phyloP scores from a whole-genome alignment of 2,329 filamentous ascomycete species.

The Fusarium neocosmosporiellum region DNA sequence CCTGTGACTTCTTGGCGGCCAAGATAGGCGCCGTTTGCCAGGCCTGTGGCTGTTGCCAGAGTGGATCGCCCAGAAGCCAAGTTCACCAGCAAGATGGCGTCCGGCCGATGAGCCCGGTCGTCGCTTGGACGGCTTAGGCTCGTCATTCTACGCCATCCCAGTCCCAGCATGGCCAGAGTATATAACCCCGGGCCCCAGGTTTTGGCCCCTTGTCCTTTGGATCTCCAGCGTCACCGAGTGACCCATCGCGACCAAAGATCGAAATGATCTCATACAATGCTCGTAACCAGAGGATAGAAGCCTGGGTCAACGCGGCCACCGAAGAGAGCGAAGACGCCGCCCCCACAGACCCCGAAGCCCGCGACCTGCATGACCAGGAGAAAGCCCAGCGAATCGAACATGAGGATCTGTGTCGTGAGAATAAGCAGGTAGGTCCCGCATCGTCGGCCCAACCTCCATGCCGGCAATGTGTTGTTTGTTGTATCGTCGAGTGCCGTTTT shows the following conservation, averaged over 20 bases:
- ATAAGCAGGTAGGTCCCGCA: slow-evolving; percentile 41
- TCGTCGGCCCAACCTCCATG: neutral
- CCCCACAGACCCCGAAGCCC: slow-evolving; percentile 41
- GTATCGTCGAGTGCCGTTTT: neutral
- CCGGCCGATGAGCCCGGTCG: slow-evolving; percentile 30
- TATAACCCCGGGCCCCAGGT: slow-evolving; percentile 38
- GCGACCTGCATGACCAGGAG: slow-evolving; percentile 44
- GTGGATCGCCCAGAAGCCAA: slow-evolving; percentile 37
- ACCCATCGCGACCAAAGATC: slow-evolving; percentile 30
- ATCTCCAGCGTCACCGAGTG: slow-evolving; percentile 38
- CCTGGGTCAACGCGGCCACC: slow-evolving; percentile 32
- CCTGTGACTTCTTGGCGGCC: slow-evolving; percentile 34
- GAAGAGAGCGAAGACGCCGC: slow-evolving; percentile 39
- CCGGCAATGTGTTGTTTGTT: neutral
- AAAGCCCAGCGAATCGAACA: slow-evolving; percentile 45
- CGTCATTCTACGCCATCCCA: slow-evolving; percentile 36
- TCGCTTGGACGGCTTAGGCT: slow-evolving; percentile 27
- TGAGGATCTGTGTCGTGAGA: slow-evolving; percentile 42
- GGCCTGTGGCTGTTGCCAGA: slow-evolving; percentile 39
- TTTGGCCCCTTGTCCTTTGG: slow-evolving; percentile 19
- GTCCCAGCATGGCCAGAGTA: slow-evolving; percentile 35
- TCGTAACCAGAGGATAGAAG: slow-evolving; percentile 43
- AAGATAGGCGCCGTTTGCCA: slow-evolving; percentile 34
- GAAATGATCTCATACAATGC: slow-evolving; percentile 42
- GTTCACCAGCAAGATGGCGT: slow-evolving; percentile 33